Conservation (phyloP, 2,329 filamentous ascomycete genomes). For the Basipetospora chlamydospora region DNA sequence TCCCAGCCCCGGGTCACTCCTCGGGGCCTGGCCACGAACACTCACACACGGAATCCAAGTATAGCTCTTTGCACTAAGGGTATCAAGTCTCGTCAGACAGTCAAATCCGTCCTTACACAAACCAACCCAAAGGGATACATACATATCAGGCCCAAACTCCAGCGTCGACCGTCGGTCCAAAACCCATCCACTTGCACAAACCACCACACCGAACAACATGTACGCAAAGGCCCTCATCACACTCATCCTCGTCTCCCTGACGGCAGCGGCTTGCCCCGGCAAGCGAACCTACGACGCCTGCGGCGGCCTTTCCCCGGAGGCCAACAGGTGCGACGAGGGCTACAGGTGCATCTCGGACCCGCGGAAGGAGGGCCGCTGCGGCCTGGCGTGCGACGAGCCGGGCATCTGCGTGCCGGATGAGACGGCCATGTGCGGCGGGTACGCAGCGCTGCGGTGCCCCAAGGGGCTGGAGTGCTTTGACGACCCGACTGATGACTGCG, state of each 20-base stretch:
- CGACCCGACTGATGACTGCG: slow-evolving; percentile 9
- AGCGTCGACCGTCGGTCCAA: not conserved
- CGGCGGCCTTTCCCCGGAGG: slow-evolving; percentile 8
- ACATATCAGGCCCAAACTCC: too few species aligned
- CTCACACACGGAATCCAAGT: too few species aligned
- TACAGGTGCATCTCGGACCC: slow-evolving; percentile 10
- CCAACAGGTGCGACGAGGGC: slow-evolving; percentile 7
- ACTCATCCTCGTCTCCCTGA: not conserved
- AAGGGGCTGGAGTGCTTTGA: slow-evolving; percentile 8
- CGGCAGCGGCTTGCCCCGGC: not conserved
- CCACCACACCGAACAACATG: not conserved
- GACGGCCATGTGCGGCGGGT: slow-evolving; percentile 9
- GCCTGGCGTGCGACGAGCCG: slow-evolving; percentile 10
- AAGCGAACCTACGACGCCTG: slow-evolving; percentile 8
- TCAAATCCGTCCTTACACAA: not conserved
- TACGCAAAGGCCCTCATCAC: not conserved
- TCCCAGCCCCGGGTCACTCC: too few species aligned
- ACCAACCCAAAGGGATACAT: not conserved
- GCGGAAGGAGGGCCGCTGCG: slow-evolving; percentile 8
- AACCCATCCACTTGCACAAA: not conserved
- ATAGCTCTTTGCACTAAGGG: not conserved
- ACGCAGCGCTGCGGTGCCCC: slow-evolving; percentile 7
- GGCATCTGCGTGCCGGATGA: slow-evolving; percentile 10
- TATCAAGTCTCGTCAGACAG: not conserved
- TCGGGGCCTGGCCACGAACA: too few species aligned